Percentiles rank a stretch among this genome's conserved stretches.
These are phyloP conservation scores for Phyllosticta citribraziliensis DNA, from an alignment of 2,329 filamentous ascomycete genomes.

Conservation along the genomic window DNA sequence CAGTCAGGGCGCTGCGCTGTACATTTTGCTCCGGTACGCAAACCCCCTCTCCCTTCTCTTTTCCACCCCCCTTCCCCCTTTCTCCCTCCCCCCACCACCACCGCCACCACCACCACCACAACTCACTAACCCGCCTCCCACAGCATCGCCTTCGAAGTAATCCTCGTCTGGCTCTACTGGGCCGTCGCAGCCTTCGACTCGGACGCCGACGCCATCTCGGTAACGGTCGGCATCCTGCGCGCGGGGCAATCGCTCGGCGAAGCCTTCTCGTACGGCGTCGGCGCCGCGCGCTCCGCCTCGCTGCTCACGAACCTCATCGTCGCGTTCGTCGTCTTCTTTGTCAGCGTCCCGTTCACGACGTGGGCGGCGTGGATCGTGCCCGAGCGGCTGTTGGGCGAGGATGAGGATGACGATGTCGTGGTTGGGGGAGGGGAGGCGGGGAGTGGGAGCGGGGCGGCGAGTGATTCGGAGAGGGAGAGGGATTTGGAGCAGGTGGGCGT, in stretches of 20 bases:
- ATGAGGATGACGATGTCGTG: background rate
- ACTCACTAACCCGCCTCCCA: background rate
- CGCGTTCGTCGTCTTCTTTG: constrained; percentile 39
- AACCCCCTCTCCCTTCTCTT: too few relatives aligned
- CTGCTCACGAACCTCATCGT: constrained; percentile 42
- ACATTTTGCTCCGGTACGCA: constrained; percentile 37
- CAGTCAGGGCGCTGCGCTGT: constrained; percentile 38
- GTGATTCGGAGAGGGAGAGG: too few relatives aligned
- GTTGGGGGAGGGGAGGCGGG: background rate
- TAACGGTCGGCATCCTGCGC: constrained; percentile 39
- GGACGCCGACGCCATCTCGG: constrained; percentile 42
- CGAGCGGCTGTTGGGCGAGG: background rate
- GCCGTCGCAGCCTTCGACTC: constrained; percentile 42
- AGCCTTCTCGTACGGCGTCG: constrained; percentile 39
- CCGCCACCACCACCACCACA: too few relatives aligned
- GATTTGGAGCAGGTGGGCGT: background rate
- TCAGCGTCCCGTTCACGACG: constrained; percentile 25
- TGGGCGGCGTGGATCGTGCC: constrained; percentile 13
- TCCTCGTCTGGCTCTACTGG: constrained; percentile 42
- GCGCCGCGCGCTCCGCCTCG: constrained; percentile 32
- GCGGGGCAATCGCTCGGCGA: constrained; percentile 42
- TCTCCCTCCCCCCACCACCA: too few relatives aligned
- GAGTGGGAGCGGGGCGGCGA: background rate
- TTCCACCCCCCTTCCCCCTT: background rate
- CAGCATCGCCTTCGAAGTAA: constrained; percentile 1